Base-by-base conservation (phyloP, 2,329 filamentous ascomycete genomes). In the Fusarium xylarioides region DNA sequence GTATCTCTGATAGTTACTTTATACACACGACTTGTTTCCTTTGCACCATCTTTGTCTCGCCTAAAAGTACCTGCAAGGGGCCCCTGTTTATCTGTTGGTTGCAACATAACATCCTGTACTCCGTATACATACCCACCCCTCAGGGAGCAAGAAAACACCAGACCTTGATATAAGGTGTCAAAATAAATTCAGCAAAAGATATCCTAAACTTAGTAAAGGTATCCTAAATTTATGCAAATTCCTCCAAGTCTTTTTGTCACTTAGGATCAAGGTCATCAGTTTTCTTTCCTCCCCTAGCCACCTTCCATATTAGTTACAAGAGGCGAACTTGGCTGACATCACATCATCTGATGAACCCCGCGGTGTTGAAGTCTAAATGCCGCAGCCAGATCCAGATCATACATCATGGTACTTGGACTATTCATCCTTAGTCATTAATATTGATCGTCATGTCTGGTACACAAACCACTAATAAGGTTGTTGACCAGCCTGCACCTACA, bases 381-480 rank as follows among this genome's bases (percentile, higher is more conserved):
- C 55, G 30, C 55, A 57, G 10, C 21, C 32, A 35, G 19, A 4
- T 11, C 14, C 12, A n/a, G 16, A 11, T 18, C 8, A 37, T 1
- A 1, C 7, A 8, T 15, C 5, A 21, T 11, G 19, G 3, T 3
- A 1, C 19, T 50, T 21, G 1, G 12, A 14, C 15, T 28, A 11
- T n/a, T n/a, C 23, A 50, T 28, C 8, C 11, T n/a, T n/a, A 5
- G 11, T 10, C 32, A 28, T 14, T 19, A 4, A 28, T 15, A 11
- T 30, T 10, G 15, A 49, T 5, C 15, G 18, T 15, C 37, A 60
- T 60, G 57, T 9, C 47, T 12, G 37, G 35, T n/a, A 2, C 15
- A 30, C 47, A 43, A 35, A 1, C 37, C 16, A 23, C 4, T 11
- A 11, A 55, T 11, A 55, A 35, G 10, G 7, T 15, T 1, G 5